Evolutionary conservation across 176 grass and related monocot species (phyloP), one percentile per base, ranked within the genome.

Genomic region (sorghum (Sorghum bicolor)): DNA sequence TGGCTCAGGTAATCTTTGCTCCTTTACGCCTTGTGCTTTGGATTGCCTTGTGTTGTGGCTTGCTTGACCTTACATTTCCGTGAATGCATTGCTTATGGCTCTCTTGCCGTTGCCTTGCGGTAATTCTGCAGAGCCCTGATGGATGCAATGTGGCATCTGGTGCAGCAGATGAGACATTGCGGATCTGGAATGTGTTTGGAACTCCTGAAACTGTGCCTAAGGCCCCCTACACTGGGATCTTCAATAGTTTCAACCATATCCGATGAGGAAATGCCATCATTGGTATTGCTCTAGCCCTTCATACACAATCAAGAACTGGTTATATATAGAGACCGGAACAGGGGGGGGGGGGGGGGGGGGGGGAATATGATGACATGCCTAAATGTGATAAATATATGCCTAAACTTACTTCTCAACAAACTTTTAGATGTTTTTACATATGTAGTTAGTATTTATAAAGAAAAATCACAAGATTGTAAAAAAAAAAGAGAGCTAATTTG

Each of bases 111-210:
- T 82, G 41, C 20, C 34, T 72, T 55, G 19, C 2, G 45, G 16
- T 62, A 61, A 67, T 29, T 55, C 70, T 93, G 70, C 79, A 93
- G 91, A 93, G 91, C 70, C 91, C 91, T 61, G 88, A 90, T 83
- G 88, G 91, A 34, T 83, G 79, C 79, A 90, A 88, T 4, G 88
- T 93, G 24, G 91, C 88, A 83, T 90, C 91, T 67, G 91, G 88
- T 57, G 85, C 88, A 33, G 91, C 82, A 70, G 91, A 93, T 67
- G 91, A 90, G 71, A 90, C 85, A 8, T 64, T 93, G 8, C 45
- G 88, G 36, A 88, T 93, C 61, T 93, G 91, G 91, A 90, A 86
- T 48, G 85, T 92, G 6, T 89, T 92, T 69, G 90, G 83, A 16
- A 61, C 79, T 83, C 87, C 91, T 63, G 87, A 87, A 52, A 55